These are phyloP conservation scores for Breynia disticha DNA, from an alignment of 441 rosid species.

Conservation along the genomic window DNA sequence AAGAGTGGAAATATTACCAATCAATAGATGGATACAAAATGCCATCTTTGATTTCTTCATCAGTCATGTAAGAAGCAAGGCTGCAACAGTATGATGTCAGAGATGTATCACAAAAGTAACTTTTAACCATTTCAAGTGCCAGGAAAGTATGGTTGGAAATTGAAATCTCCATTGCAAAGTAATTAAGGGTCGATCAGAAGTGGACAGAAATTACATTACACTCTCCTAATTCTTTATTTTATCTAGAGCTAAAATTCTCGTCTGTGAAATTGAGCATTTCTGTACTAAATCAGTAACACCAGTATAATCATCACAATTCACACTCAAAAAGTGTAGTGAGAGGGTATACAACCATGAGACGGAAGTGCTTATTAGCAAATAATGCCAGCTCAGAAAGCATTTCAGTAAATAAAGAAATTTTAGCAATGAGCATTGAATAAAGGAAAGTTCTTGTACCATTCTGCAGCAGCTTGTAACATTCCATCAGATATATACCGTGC, in stretches of 20 bases:
- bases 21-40: conserved; percentile 74
- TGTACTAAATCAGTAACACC: background rate
- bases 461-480: conserved; percentile 87
- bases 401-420: too few relatives aligned
- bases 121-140: background rate
- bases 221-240: too few relatives aligned
- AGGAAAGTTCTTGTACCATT: conserved; percentile 45
- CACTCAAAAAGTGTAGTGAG: background rate
- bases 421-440: background rate
- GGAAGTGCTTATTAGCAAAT: too few relatives aligned
- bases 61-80: conserved; percentile 92
- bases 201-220: too few relatives aligned
- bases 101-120: background rate
- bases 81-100: conserved; percentile 32
- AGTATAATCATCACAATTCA: background rate
- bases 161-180: too few relatives aligned
- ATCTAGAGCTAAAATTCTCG: too few relatives aligned
- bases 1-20: conserved; percentile 35
- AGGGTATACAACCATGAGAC: too few relatives aligned
- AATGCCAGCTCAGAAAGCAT: too few relatives aligned
- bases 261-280: background rate
- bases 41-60: conserved; percentile 70
- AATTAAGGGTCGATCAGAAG: too few relatives aligned
- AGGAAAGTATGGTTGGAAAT: background rate
- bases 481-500: conserved; percentile 74